These are phyloP conservation scores for Zygoascus sp. DNA, from an alignment of 1,139 yeast genomes.

Conservation along the genomic window DNA sequence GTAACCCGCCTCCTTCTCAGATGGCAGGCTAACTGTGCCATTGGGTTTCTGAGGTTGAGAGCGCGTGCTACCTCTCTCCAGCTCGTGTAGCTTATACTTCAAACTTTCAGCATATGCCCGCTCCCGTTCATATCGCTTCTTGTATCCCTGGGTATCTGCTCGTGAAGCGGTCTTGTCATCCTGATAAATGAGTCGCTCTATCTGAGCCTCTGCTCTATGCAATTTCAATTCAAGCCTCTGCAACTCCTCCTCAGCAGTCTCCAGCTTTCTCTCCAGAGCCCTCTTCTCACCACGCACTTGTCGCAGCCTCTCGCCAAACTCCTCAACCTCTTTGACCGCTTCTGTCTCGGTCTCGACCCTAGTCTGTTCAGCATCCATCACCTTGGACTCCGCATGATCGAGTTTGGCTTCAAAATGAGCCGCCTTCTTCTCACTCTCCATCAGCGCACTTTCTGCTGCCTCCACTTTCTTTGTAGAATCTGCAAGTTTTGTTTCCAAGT, in stretches of 20 bases:
- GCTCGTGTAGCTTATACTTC: background rate
- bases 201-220: conserved; percentile 15
- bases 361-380: conserved; percentile 8
- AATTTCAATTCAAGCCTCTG: conserved; percentile 16
- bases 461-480: conserved; percentile 17
- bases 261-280: conserved; percentile 15
- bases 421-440: conserved; percentile 9
- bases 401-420: conserved; percentile 15
- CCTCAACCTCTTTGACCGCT: conserved; percentile 10
- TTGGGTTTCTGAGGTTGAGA: background rate
- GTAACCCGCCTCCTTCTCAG: conserved; percentile 1
- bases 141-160: background rate
- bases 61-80: too few relatives aligned
- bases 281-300: conserved; percentile 4
- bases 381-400: conserved; percentile 15
- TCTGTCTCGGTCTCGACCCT: conserved; percentile 9
- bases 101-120: background rate
- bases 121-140: conserved; percentile 1
- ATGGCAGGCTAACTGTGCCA: background rate
- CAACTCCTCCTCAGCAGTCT: conserved; percentile 16
- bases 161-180: background rate
- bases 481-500: conserved; percentile 17
- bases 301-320: conserved; percentile 3
- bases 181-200: conserved; percentile 4
- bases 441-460: conserved; percentile 17